Conservation (phyloP, 2,329 filamentous ascomycete species). For the Tolypocladium album region DNA sequence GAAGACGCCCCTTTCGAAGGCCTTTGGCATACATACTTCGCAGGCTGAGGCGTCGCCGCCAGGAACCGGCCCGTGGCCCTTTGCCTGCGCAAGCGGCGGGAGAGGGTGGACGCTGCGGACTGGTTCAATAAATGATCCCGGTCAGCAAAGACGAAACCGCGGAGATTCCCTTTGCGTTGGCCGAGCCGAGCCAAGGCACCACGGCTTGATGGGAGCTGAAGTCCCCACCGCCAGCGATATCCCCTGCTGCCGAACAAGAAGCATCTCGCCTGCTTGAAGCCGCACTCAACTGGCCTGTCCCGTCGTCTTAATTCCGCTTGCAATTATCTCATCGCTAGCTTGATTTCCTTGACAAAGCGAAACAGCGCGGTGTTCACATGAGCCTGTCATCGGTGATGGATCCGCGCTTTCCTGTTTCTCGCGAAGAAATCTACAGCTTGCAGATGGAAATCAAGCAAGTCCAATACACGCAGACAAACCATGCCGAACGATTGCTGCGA, state of each 20-base stretch:
- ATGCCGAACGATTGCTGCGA: constrained; percentile 50
- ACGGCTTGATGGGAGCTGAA: constrained; percentile 2
- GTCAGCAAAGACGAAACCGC: constrained; percentile 12
- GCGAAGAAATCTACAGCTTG: constrained; percentile 57
- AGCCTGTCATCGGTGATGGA: constrained; percentile 42
- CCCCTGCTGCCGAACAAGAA: neutral
- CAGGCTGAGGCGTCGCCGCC: constrained; percentile 6
- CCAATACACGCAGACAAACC: constrained; percentile 50
- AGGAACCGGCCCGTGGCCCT: constrained; percentile 18
- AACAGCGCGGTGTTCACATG: neutral
- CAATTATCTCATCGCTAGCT: neutral
- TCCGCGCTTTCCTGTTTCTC: constrained; percentile 46
- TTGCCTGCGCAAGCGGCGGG: constrained; percentile 33
- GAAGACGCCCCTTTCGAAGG: too few relatives aligned
- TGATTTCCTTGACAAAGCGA: neutral
- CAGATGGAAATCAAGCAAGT: constrained; percentile 63
- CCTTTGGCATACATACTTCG: neutral
- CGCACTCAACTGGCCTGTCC: neutral
- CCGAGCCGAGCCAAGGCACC: neutral
- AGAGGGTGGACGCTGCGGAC: constrained; percentile 28
- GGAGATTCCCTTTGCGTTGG: neutral
- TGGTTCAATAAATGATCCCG: constrained; percentile 20
- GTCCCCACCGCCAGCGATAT: neutral
- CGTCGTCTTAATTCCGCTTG: neutral
- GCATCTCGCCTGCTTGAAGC: neutral